phyloP scores from a whole-genome alignment of 2,329 filamentous ascomycete species.

The Nigrospora osmanthi region DNA sequence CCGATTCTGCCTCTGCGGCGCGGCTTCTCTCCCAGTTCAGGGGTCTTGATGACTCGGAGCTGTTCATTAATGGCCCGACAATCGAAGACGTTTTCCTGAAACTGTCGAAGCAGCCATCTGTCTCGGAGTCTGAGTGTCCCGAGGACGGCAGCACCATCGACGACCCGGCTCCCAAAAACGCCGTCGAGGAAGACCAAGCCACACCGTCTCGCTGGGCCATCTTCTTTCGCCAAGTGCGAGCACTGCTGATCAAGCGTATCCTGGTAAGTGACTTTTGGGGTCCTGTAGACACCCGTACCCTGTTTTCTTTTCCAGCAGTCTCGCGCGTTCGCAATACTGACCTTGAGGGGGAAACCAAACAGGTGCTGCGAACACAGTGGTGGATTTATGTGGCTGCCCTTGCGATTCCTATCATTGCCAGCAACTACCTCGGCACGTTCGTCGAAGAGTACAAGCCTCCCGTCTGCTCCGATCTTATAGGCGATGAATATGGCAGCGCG shows the following conservation, averaged over 20 bases:
- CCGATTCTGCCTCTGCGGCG: constrained; percentile 45
- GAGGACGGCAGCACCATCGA: constrained; percentile 6
- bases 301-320: too few species aligned
- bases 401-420: constrained; percentile 14
- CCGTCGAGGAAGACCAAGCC: neutral
- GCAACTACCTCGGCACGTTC: constrained; percentile 9
- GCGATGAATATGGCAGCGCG: neutral
- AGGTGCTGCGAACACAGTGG: constrained; percentile 14
- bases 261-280: neutral
- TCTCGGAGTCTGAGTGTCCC: constrained; percentile 8
- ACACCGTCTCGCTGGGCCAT: constrained; percentile 7
- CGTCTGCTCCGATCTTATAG: constrained; percentile 9
- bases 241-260: constrained; percentile 16
- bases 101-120: constrained; percentile 45
- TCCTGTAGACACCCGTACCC: too few species aligned
- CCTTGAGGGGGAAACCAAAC: too few species aligned
- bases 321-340: too few species aligned
- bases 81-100: constrained; percentile 63
- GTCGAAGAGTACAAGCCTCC: constrained; percentile 9
- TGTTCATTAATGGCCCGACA: constrained; percentile 56
- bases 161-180: constrained; percentile 2
- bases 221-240: constrained; percentile 12
- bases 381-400: constrained; percentile 17
- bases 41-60: constrained; percentile 43
- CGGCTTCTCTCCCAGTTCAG: constrained; percentile 46